Evolutionary conservation across 2,329 filamentous ascomycete genomes (phyloP), one percentile per base, ranked within the genome.

Genomic region (Knufia petricola): DNA sequence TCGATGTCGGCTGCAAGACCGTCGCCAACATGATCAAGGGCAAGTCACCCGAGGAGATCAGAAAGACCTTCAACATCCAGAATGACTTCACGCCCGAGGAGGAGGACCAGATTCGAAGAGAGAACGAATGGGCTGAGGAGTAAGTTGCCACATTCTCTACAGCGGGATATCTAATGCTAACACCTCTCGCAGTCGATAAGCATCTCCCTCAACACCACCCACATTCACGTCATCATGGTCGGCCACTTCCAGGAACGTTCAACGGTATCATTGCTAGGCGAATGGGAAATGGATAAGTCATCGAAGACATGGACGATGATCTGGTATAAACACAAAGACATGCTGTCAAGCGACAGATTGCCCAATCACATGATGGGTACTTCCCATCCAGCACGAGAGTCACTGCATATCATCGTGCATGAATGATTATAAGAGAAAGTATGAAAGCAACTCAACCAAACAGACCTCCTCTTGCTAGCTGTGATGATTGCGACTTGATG

Each of bases 21-120:
- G 92, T 98, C 13, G 92, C 92, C 54, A 98, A 98, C 73, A 98
- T 98, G 92, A 98, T 98, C 77, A 98, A 98, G 85, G 92, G 92
- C 72, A 98, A 98, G 78, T 95, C 88, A 0, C 92, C 92, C 2
- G 92, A 98, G 67, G 92, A 98, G 74, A 98, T 98, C 62, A 86
- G 92, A 45, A 98, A 96, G 78, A 98, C 92, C 0, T 98, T 98
- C 76, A 98, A 98, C 73, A 98, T 98, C 63, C 92, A 94, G 63
- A 98, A 98, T 62, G 92, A 98, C 68, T 98, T 98, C 72, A 96
- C 92, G 0, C 87, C 90, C 2, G 92, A 98, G 69, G 92, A 98
- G 72, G 92, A 98, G 69, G 92, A 98, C 65, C 92, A 98, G 77
- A 98, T 92, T 56, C 84, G 86, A 50, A 80, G 86, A 3, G 86